Percentiles rank a stretch among this genome's conserved stretches.
Conservation (phyloP, 1,284 basidiomycete species). For the Trichosporon ovoides region DNA sequence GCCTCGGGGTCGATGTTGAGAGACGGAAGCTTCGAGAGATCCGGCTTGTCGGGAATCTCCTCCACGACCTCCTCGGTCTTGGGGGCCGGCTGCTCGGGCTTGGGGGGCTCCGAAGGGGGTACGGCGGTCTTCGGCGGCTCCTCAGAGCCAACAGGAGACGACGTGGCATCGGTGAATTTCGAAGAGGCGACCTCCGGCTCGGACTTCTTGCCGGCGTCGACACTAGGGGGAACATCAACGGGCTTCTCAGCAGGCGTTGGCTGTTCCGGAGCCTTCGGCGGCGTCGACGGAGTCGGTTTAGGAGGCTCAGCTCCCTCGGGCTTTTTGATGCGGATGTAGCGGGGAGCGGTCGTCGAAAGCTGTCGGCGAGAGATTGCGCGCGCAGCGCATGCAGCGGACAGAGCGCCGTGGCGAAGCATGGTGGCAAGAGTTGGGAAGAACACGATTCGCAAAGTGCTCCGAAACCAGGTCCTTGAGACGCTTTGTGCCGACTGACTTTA, state of each 20-base stretch:
- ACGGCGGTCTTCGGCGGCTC: constrained; percentile 4
- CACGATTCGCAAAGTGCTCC: constrained; percentile 3
- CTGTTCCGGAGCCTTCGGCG: constrained; percentile 4
- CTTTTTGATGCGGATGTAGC: constrained; percentile 19
- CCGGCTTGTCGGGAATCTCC: constrained; percentile 24
- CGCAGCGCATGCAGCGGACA: constrained; percentile 6
- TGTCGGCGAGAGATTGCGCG: not conserved
- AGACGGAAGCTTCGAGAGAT: constrained; percentile 44
- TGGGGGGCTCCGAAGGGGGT: constrained; percentile 21
- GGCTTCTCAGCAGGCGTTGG: constrained; percentile 35
- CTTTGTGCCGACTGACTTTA: constrained; percentile 1
- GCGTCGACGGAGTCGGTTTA: constrained; percentile 1
- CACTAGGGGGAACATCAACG: constrained; percentile 25
- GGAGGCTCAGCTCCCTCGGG: constrained; percentile 10
- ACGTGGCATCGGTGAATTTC: not conserved
- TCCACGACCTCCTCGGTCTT: constrained; percentile 10
- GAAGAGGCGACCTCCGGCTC: constrained; percentile 24
- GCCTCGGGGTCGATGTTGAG: constrained; percentile 48
- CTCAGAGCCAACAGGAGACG: constrained; percentile 4
- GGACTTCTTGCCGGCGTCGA: constrained; percentile 22
- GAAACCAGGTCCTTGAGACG: not conserved
- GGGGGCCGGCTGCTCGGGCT: constrained; percentile 1
- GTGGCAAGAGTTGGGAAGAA: not conserved
- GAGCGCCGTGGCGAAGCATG: constrained; percentile 3
- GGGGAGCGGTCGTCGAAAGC: constrained; percentile 7